Conservation (phyloP, 2,329 filamentous ascomycete genomes). For the Paecilomyces fulvus region DNA sequence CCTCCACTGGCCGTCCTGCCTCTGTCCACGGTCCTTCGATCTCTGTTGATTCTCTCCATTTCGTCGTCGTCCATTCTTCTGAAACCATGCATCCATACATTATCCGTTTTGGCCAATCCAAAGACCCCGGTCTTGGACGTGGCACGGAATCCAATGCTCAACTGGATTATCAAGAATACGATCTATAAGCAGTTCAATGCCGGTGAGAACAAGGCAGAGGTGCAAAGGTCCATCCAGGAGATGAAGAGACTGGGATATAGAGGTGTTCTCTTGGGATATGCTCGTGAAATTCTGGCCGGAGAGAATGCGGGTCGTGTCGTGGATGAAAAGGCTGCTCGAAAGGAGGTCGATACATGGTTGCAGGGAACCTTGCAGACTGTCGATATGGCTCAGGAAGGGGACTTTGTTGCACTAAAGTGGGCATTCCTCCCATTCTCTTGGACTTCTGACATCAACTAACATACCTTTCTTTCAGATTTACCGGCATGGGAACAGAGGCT, state of each 20-base stretch:
- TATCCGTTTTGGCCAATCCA: slow-evolving; percentile 48
- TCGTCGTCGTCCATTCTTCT: slow-evolving; percentile 49
- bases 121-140: slow-evolving; percentile 39
- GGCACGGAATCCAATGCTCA: slow-evolving; percentile 40
- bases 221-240: slow-evolving; percentile 35
- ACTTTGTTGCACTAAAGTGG: slow-evolving; percentile 46
- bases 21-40: slow-evolving; percentile 29
- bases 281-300: slow-evolving; percentile 47
- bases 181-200: slow-evolving; percentile 53
- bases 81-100: slow-evolving; percentile 60
- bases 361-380: slow-evolving; percentile 47
- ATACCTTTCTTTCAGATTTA: slow-evolving; percentile 26
- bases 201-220: slow-evolving; percentile 41
- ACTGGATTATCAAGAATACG: slow-evolving; percentile 37
- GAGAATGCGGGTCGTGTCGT: slow-evolving; percentile 20
- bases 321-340: slow-evolving; percentile 22
- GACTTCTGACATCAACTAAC: slow-evolving; percentile 1
- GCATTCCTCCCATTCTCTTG: slow-evolving; percentile 8
- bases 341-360: slow-evolving; percentile 39
- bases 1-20: slow-evolving; percentile 29
- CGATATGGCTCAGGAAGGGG: slow-evolving; percentile 43
- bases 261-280: slow-evolving; percentile 48
- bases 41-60: slow-evolving; percentile 27
- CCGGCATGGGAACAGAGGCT: slow-evolving; percentile 40
- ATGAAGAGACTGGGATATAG: slow-evolving; percentile 44